Evolutionary conservation across 202 grass and related monocot species (phyloP).

Genomic region (Alloteropsis angusta): DNA sequence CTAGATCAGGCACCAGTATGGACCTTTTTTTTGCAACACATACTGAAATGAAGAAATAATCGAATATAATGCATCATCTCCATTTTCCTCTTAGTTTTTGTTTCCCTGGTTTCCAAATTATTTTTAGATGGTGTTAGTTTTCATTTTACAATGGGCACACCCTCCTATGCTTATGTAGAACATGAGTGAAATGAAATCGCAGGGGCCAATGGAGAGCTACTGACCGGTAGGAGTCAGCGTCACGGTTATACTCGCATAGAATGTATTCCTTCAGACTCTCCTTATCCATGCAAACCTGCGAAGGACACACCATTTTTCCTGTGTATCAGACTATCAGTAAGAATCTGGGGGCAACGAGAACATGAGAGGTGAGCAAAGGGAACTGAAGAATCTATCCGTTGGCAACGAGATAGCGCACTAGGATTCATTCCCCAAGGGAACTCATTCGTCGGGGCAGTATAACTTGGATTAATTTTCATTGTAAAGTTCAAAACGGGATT

Average conservation of each 20-base stretch:
- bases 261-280: slow-evolving; percentile 78
- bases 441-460: neutral
- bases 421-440: neutral
- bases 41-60: neutral
- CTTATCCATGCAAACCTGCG: slow-evolving; percentile 82
- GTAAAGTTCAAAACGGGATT: neutral
- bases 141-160: neutral
- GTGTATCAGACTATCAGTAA: neutral
- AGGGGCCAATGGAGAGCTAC: neutral
- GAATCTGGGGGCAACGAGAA: neutral
- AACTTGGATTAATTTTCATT: neutral
- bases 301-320: neutral
- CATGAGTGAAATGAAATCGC: neutral
- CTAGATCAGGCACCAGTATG: neutral
- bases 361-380: neutral
- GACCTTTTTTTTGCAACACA: neutral
- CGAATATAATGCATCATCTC: neutral
- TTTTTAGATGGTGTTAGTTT: too few species aligned
- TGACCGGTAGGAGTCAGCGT: slow-evolving; percentile 91
- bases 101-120: neutral
- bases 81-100: neutral
- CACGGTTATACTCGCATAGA: slow-evolving; percentile 94
- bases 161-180: neutral
- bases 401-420: neutral
- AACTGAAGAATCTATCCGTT: neutral